Percentiles rank a stretch among this genome's conserved stretches.
phyloP scores from a whole-genome alignment of 129 eudicot species.

The Smallanthus sonchifolius region DNA sequence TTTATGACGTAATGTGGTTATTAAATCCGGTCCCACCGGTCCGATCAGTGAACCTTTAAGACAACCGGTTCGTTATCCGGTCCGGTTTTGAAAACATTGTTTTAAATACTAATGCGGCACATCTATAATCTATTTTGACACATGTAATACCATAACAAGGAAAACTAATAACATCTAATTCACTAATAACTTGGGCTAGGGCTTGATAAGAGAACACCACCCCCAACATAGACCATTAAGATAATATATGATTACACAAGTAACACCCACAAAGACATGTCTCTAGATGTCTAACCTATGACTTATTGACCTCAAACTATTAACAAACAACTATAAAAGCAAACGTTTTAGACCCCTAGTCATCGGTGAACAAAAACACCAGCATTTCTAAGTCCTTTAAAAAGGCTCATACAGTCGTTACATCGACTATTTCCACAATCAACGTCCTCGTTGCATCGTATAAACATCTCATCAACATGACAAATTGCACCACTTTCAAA shows the following conservation, averaged over 20 bases:
- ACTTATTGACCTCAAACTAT: conserved; percentile 29
- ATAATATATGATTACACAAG: neutral
- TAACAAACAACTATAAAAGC: neutral
- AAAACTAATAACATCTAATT: too few species aligned
- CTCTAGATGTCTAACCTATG: conserved; percentile 17
- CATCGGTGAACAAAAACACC: conserved; percentile 68
- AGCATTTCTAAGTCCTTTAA: conserved; percentile 46
- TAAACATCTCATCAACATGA: conserved; percentile 71
- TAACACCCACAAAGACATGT: neutral
- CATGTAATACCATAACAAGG: too few species aligned
- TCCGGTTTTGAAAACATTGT: too few species aligned
- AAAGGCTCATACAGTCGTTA: conserved; percentile 44
- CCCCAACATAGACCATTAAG: neutral
- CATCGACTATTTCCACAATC: conserved; percentile 30
- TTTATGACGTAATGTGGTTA: too few species aligned
- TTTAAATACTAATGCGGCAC: too few species aligned
- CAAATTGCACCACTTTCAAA: conserved; percentile 67
- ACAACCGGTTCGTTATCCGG: too few species aligned
- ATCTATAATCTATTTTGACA: too few species aligned
- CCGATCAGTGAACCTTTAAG: too few species aligned
- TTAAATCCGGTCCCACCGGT: too few species aligned
- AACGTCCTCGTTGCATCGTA: conserved; percentile 40
- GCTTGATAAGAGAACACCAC: too few species aligned
- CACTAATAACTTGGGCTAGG: too few species aligned
- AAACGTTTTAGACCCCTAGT: conserved; percentile 31